Evolutionary conservation across 768 basidiomycete genomes (phyloP).

Genomic region (Pulveroboletus sp.): DNA sequence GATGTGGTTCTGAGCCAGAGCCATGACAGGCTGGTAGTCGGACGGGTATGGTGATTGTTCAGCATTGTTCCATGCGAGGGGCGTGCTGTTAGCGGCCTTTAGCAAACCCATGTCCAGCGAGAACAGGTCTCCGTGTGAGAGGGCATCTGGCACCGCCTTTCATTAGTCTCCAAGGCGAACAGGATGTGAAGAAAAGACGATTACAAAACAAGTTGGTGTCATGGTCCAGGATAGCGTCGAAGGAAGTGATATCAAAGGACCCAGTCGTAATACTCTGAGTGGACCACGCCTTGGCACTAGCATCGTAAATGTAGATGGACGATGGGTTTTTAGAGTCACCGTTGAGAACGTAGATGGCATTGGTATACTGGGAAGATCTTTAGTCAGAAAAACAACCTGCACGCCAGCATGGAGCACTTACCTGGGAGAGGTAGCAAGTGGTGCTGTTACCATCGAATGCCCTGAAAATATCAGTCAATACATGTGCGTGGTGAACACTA

Average conservation of each 20-base stretch:
- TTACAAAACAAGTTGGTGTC: constrained; percentile 90
- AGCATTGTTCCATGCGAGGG: constrained; percentile 63
- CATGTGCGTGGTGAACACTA: background rate
- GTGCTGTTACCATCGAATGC: constrained; percentile 61
- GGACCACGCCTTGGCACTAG: constrained; percentile 67
- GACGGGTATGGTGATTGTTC: constrained; percentile 52
- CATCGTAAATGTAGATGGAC: constrained; percentile 78
- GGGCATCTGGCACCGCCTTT: constrained; percentile 46
- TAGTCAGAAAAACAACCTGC: background rate
- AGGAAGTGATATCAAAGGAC: constrained; percentile 57
- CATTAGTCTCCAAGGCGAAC: constrained; percentile 4
- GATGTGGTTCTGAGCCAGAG: constrained; percentile 81
- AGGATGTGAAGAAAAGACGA: background rate
- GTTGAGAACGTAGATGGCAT: constrained; percentile 81
- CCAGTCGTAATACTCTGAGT: constrained; percentile 56
- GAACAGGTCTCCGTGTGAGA: constrained; percentile 61
- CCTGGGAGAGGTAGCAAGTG: constrained; percentile 72
- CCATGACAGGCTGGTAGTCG: constrained; percentile 69
- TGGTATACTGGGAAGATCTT: constrained; percentile 54
- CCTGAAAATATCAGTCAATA: constrained; percentile 30
- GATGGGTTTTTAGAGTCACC: constrained; percentile 68
- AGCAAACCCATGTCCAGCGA: constrained; percentile 66
- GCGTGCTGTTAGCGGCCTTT: constrained; percentile 51
- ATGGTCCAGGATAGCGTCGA: constrained; percentile 80
- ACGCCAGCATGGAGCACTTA: constrained; percentile 21